Percentiles rank a stretch among this genome's conserved stretches.
Conservation (phyloP, 1,284 basidiomycete genomes). For the Ustilago esculenta region DNA sequence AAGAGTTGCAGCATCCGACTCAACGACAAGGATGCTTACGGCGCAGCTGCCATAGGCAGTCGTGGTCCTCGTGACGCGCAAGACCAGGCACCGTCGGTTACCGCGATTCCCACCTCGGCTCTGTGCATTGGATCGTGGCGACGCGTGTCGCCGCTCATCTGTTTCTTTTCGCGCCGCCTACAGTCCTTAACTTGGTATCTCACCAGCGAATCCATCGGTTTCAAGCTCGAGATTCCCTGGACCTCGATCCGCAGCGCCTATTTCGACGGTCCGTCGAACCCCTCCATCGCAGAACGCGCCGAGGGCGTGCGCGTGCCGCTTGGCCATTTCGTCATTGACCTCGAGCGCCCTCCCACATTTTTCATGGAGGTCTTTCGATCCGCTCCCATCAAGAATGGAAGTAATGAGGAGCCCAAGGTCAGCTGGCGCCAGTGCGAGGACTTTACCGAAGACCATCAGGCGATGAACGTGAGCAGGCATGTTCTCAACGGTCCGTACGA, state of each 20-base stretch:
- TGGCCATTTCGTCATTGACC: constrained; percentile 49
- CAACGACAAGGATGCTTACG: constrained; percentile 19
- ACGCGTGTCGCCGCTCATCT: constrained; percentile 55
- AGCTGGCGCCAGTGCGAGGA: constrained; percentile 62
- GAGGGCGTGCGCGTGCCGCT: constrained; percentile 48
- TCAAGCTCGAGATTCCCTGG: constrained; percentile 58
- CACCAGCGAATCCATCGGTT: constrained; percentile 55
- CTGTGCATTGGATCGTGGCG: constrained; percentile 58
- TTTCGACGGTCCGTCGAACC: constrained; percentile 38
- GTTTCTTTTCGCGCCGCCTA: constrained; percentile 55
- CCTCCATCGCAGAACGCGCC: constrained; percentile 43
- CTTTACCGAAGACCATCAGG: constrained; percentile 59
- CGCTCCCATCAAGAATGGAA: constrained; percentile 24
- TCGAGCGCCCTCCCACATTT: constrained; percentile 55
- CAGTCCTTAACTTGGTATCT: constrained; percentile 56
- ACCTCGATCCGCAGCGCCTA: constrained; percentile 38
- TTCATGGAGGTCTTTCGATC: constrained; percentile 62
- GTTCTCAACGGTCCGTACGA: constrained; percentile 55
- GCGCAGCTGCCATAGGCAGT: neutral
- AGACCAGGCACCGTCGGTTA: constrained; percentile 30
- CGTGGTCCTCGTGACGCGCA: constrained; percentile 4
- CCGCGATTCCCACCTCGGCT: constrained; percentile 47
- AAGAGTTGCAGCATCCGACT: constrained; percentile 30
- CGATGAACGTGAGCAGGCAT: constrained; percentile 46
- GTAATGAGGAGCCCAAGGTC: constrained; percentile 26